Percentiles rank a stretch among this genome's conserved stretches.
Conservation (phyloP, 2,329 filamentous ascomycete species). For the Fusarium sulawesiense region DNA sequence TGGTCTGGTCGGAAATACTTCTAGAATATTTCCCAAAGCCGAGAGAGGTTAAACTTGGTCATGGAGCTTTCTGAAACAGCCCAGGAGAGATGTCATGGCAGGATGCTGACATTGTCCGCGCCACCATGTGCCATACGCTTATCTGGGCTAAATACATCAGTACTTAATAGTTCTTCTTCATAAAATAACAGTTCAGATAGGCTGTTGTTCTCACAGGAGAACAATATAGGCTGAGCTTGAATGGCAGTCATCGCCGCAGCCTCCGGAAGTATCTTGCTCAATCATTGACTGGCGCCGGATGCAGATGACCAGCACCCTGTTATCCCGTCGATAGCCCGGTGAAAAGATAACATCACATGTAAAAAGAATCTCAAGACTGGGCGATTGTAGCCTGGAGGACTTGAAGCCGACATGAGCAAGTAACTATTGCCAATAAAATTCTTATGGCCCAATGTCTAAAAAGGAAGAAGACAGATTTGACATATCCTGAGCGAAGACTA, state of each 20-base stretch:
- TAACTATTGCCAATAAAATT: not conserved
- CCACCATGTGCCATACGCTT: not conserved
- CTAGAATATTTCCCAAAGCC: not conserved
- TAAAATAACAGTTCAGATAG: not conserved
- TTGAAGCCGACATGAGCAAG: not conserved
- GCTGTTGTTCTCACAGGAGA: not conserved
- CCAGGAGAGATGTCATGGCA: not conserved
- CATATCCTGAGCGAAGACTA: too few relatives aligned
- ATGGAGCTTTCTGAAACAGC: not conserved
- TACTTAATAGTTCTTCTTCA: too few relatives aligned
- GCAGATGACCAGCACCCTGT: fast-evolving
- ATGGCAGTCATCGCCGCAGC: not conserved
- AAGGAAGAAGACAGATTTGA: too few relatives aligned
- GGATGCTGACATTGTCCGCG: not conserved
- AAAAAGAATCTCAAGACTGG: not conserved
- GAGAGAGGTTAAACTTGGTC: fast-evolving
- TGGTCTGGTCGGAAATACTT: not conserved
- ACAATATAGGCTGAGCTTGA: too few relatives aligned
- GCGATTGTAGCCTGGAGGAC: too few relatives aligned
- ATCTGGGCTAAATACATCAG: not conserved
- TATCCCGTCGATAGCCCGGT: fast-evolving
- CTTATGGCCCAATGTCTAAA: fast-evolving
- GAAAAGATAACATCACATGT: not conserved
- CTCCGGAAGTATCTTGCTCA: not conserved
- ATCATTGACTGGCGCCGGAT: not conserved